Evolutionary conservation across 441 rosid genomes (phyloP), one percentile per base, ranked within the genome.

Genomic region (Corymbia citriodora): DNA sequence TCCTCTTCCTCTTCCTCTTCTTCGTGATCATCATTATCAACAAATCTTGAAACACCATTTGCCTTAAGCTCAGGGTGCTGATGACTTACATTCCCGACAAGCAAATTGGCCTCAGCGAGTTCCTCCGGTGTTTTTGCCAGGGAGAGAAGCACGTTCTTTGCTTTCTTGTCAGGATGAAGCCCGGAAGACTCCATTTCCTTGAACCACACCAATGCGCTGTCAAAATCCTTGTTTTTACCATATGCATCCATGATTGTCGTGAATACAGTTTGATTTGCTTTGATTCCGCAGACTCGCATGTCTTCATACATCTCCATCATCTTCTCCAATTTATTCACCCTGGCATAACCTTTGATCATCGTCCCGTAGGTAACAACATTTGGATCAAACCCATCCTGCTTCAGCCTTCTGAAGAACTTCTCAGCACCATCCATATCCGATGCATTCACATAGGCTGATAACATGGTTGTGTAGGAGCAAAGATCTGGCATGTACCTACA

Each of bases 381-480:
- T 13, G 99, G 98, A 89, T 91, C 85, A 74, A 97, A 92, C 48
- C 97, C 95, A 18, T 97, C 99, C 91, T 90, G 95, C 93, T 93
- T 97, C 89, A 97, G 90, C 93, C 98, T 93, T 91, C 45, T 93
- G 92, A 96, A 96, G 95, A 97, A 97, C 25, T 95, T 98, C 92
- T 96, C 96, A 50, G 99, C 99, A 89, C 99, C 98, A 36, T 94
- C 98, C 98, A 97, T 94, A 91, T 98, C 99, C 4, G 95, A 93
- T 15, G 98, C 97, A 90, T 97, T 98, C 79, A 97, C 97, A 91
- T 97, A 97, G 10, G 99, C 98, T 87, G 97, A 96, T 91, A 98
- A 89, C 99, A 98, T 97, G n/a, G 99, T 98, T 90, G 99, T 95
- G 91, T 98, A 98, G 81, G 99, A 96, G 91, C 95, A 96, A 31